Base-by-base conservation (phyloP, 208 protist genomes). In the Porcisia hertigi region DNA sequence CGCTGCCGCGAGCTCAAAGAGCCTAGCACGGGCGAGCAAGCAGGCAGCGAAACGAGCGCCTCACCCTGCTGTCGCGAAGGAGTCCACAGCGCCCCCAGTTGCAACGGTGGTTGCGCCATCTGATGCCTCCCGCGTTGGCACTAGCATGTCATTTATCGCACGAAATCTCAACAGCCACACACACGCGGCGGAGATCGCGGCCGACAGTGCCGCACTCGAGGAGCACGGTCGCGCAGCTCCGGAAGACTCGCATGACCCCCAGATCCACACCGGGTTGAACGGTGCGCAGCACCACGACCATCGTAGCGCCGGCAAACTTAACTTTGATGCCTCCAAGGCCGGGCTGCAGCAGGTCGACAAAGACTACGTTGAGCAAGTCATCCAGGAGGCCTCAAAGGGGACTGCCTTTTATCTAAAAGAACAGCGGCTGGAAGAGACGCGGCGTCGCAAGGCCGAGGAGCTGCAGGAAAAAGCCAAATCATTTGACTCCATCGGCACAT, bases 391-490 rank as follows among this genome's bases (percentile, higher is more conserved):
- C 11, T 87, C 85, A 52, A 92, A 95, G 72, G 89, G 88, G 18
- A 89, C 90, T 6, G 78, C 88, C 3, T 97, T 96, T 76, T 93
- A 93, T 69, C 57, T 86, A 55, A 94, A 97, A 80, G 90, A 97
- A 74, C 84, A 95, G 82, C 85, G 87, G 4, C 71, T 72, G 20
- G 88, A 92, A 64, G 86, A 91, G 77, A 69, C 72, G 53, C 84
- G 91, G 34, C 86, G 88, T 25, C 75, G 87, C 69, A 89, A 90
- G 54, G 85, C 86, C 49, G 81, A 83, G 49, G 73, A 76, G 75
- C 75, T 96, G 52, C 76, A 87, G 25, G 30, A 76, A 47, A 92
- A 94, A 81, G 87, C 85, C 1, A 81, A 88, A 72, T 54, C 86
- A 34, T 96, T 88, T 70, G 74, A 85, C 43, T 66, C 58, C 34